phyloP scores from a whole-genome alignment of 768 basidiomycete genomes.

The Pulveroboletus ravenelii region DNA sequence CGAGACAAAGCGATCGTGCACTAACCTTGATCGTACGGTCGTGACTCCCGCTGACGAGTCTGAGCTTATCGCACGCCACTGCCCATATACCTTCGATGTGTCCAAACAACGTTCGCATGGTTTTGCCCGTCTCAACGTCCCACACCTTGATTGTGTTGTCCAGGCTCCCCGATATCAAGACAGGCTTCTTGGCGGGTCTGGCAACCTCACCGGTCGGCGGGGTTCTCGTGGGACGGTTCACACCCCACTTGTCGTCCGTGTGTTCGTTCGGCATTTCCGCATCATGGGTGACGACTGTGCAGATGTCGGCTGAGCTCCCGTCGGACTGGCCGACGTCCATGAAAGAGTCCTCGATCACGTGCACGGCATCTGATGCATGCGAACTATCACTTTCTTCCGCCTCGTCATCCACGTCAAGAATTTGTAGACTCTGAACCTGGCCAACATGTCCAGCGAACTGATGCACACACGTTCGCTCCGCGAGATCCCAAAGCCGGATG shows the following conservation, averaged over 20 bases:
- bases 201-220: constrained; percentile 13
- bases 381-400: constrained; percentile 20
- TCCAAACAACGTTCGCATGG: constrained; percentile 82
- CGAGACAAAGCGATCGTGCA: constrained; percentile 2
- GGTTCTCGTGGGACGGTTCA: constrained; percentile 2
- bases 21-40: constrained; percentile 95
- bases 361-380: constrained; percentile 8
- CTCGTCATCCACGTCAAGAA: constrained; percentile 64
- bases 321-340: constrained; percentile 15
- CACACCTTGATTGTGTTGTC: constrained; percentile 96
- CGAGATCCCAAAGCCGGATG: constrained; percentile 93
- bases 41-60: constrained; percentile 90
- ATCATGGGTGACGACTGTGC: constrained; percentile 30
- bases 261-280: constrained; percentile 6
- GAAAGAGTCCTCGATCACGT: constrained; percentile 12
- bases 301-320: constrained; percentile 18
- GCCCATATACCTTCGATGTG: constrained; percentile 99
- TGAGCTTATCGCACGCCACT: constrained; percentile 85
- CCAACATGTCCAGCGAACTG: constrained; percentile 88
- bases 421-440: constrained; percentile 87
- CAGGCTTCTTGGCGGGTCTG: constrained; percentile 44
- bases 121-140: constrained; percentile 86
- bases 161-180: constrained; percentile 84
- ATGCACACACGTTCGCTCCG: constrained; percentile 70
- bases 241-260: constrained; percentile 10